Base-by-base conservation (phyloP, 768 basidiomycete genomes). In the Kwoniella europaea region DNA sequence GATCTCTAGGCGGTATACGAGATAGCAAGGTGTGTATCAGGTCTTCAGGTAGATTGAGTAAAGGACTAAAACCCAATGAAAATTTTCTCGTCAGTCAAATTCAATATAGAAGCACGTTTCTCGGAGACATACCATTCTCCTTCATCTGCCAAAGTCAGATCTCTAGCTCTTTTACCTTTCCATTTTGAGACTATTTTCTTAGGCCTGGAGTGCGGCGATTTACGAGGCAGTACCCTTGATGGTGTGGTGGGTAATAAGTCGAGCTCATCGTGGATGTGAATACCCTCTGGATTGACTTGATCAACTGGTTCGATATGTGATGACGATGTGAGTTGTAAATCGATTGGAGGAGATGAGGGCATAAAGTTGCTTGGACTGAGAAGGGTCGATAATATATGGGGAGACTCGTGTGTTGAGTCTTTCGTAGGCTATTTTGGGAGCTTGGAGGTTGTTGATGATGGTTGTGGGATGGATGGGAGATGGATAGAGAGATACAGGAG, bases 31-130 rank as follows among this genome's bases (percentile, higher is more conserved):
- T 59, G 13, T 69, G 71, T 46, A 79, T 61, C 7, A 79, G 59
- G 68, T 79, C 78, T 15, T 68, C 68, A 4, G 76, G 78, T 16
- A 79, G 55, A 18, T 69, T 62, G 18, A 79, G 70, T 10, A 79
- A 71, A 55, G 69, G 65, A 63, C 78, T 79, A 63, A 15, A 7
- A 56, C 16, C 20, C 50, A 52, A 59, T 35, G 35, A 35, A 35
- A 4, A 35, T 35, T 35, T 50, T 50, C 46, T 18, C 46, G 18
- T 50, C 41, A 35, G 42, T 43, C 18, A 35, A 15, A 13, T 12
- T 42, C 18, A 35, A 42, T 43, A 18, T 15, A 20, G 10, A 63
- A 22, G 15, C 53, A 43, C 54, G 62, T 58, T 56, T 56, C 5
- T 59, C 15, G 2, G 22, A 27, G 3, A 65, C 71, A 57, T 54